Evolutionary conservation across 495 filamentous ascomycete species (phyloP), one percentile per base, ranked within the genome.

Genomic region (Neurospora tetraspora): DNA sequence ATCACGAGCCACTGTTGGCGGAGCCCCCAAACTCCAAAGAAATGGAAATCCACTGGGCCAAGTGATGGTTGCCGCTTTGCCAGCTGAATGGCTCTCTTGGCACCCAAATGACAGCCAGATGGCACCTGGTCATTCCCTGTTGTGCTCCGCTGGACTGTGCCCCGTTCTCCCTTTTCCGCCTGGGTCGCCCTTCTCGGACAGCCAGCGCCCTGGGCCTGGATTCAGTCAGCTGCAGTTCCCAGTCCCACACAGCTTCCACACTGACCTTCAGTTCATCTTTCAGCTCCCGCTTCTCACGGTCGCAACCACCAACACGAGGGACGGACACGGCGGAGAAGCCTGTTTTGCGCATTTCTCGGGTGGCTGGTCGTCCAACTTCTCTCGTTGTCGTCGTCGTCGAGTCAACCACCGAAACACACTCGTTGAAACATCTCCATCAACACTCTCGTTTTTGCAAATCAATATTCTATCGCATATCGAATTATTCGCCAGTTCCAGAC

Each of bases 381-480:
- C 53, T 65, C 27, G 27, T 34, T 3, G 27, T 61, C 10, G 45
- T 61, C 23, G 53, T 34, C 53, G 53, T 61, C 53, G 27, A 61
- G 23, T 31, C 53, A 61, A 61, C 27, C 23, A 61, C 27, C 53
- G 11, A 59, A 59, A 18, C 40, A 71, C 70, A 65, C 27, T 71
- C 70, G 45, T 71, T 71, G 45, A 68, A 71, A 71, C 27, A 68
- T 68, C 20, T 71, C 31, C 31, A 65, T 65, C 27, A 65, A 65
- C 27, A 65, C 53, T 34, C 31, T 65, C 53, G 53, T 65, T 68
- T 37, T 68, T 23, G 11, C 70, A 65, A 61, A 36, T 18, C 53
- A 65, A 65, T 34, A 65, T 65, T 65, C 53, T 34, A 65, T 65
- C 53, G 53, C 53, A 34, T 65, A 65, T 61, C 53, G 53, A 65